These are phyloP conservation scores for Aureobasidium sp. DNA, from an alignment of 2,329 filamentous ascomycete species.

Conservation along the genomic window DNA sequence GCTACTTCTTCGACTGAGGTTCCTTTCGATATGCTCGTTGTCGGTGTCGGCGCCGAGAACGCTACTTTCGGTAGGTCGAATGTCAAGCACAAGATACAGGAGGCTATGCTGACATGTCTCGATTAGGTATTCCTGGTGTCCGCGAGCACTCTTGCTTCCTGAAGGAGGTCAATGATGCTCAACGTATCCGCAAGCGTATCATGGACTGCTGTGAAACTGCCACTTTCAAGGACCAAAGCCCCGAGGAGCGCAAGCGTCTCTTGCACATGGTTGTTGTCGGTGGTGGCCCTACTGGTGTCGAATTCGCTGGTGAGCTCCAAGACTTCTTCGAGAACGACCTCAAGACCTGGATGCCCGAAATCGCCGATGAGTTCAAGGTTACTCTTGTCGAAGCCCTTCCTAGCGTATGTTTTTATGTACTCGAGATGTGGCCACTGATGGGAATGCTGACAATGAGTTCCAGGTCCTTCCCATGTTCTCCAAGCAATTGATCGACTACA, in stretches of 20 bases:
- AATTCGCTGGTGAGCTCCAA: conserved; percentile 96
- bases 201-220: conserved; percentile 99
- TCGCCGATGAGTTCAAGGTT: conserved; percentile 90
- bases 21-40: conserved; percentile 94
- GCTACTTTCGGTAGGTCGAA: conserved; percentile 73
- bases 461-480: conserved; percentile 88
- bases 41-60: conserved; percentile 96
- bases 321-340: conserved; percentile 99
- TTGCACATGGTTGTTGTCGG: conserved; percentile 89
- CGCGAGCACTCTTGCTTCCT: conserved; percentile 94
- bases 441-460: conserved; percentile 12
- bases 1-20: conserved; percentile 76
- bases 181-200: conserved; percentile 94
- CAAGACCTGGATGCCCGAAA: conserved; percentile 95
- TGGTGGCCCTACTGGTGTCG: conserved; percentile 91
- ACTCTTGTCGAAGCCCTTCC: conserved; percentile 95
- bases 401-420: conserved; percentile 48
- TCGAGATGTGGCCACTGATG: background rate
- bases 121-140: conserved; percentile 74
- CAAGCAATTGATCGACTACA: conserved; percentile 98
- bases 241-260: conserved; percentile 84
- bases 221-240: conserved; percentile 90
- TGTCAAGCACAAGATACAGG: background rate
- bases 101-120: background rate
- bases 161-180: conserved; percentile 95